Evolutionary conservation across 352 stramenopile species (phyloP), one percentile per base, ranked within the genome.

Genomic region (Bremia lactucae): DNA sequence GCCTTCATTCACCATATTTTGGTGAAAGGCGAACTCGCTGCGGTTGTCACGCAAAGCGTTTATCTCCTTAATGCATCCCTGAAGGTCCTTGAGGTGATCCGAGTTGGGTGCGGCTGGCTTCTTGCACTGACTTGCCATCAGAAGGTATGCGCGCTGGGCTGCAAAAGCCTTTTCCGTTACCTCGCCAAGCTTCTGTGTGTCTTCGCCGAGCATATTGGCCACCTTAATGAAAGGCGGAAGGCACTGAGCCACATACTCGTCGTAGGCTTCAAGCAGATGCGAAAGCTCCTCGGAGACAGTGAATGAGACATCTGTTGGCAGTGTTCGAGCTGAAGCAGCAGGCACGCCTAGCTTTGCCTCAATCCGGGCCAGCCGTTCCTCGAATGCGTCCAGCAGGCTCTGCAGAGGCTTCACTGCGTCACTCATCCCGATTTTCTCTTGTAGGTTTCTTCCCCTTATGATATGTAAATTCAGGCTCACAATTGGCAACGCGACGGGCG

Each of bases 121-220:
- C 68, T 98, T 97, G 67, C 84, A 97, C 43, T 70, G 55, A 13
- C 80, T 93, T 14, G 91, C 94, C 60, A 97, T 84, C 33, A 96
- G 50, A 42, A 98, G 59, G 54, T 98, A 95, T 34, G 68, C 68
- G 37, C 92, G 84, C 59, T 97, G 85, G 6, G 77, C 83, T 6
- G 54, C 63, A 62, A 96, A 98, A 2, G 83, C 84, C 26, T 87
- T 69, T 46, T 87, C 52, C 28, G 97, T 85, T 49, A 96, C 68
- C 23, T 76, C 65, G 11, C 73, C 92, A 20, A 95, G 79, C 41
- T 76, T 70, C 38, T 70, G 43, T 15, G 89, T 77, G 40, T 89
- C 87, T n/a, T 74, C 63, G 23, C 85, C 83, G 18, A 97, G 69
- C 31, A 83, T 86, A 45, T 72, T 56, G 35, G 71, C 78, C 10